Evolutionary conservation across 352 stramenopile genomes (phyloP), one percentile per base, ranked within the genome.

Genomic region (Phytopythium chamaehyphon): DNA sequence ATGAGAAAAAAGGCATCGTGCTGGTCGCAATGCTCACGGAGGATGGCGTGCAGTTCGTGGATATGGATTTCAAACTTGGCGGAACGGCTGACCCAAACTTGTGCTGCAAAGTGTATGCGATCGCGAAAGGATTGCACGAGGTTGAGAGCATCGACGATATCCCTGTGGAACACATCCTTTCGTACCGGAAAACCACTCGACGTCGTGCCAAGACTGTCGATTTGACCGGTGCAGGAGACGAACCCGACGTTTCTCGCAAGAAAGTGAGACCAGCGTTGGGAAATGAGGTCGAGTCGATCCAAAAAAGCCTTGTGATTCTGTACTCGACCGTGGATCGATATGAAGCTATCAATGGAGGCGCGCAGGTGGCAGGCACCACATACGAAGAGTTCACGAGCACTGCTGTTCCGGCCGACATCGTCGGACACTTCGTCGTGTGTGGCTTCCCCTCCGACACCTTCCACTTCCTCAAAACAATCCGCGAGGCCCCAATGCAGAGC

Each of bases 11-110:
- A 18, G 66, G 72, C 0, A 69, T 92, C 6, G 79, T 92, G 14
- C 74, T 73, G 3, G 28, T 92, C 8, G 82, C 78, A 0, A 76
- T 92, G 62, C 65, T 90, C 0, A 86, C 75, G 0, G 76, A 85
- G 16, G 67, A 78, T 37, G 73, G 76, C 10, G 77, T 87, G 14
- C 66, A 83, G 39, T 82, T 89, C 22, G 70, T 88, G 11, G 79
- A 89, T 42, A 78, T 85, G 61, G 76, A 88, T 12, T 92, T 90
- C 57, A 92, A 92, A 51, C 56, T 92, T 7, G 82, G 82, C 2
- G 75, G 62, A 1, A 88, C 76, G 0, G 76, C 82, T 1, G 82
- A 92, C 33, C 82, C 82, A 5, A 90, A 86, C 37, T 26, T 88
- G 38, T 92, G 82, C 55, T 90, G 82, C 60, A 92, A 89, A 36